Percentiles rank a stretch among this genome's conserved stretches.
phyloP scores from a whole-genome alignment of 345 rosid genomes.

The Streptanthus diversifolius region DNA sequence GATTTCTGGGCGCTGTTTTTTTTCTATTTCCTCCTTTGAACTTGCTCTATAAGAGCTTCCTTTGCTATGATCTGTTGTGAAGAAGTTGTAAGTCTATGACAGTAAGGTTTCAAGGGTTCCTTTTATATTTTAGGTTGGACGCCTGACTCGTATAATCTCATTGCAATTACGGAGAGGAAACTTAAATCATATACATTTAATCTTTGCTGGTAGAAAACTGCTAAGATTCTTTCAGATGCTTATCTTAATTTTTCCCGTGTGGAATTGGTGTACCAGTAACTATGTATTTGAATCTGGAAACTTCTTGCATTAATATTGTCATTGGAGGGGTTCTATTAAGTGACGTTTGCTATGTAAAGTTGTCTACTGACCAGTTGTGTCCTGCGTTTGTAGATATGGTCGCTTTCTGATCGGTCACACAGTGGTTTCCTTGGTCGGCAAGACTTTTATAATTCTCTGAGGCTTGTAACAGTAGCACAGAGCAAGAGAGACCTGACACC shows the following conservation, averaged over 20 bases:
- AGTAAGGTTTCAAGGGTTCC: not conserved
- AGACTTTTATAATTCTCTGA: conserved; percentile 85
- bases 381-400: conserved; percentile 66
- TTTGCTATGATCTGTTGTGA: conserved; percentile 20
- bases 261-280: not conserved
- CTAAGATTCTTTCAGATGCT: conserved; percentile 6
- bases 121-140: not conserved
- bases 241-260: not conserved
- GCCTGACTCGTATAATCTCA: not conserved
- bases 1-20: not conserved
- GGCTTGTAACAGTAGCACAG: conserved; percentile 95
- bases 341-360: not conserved
- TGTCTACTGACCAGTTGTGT: conserved; percentile 16
- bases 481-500: conserved; percentile 91
- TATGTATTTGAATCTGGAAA: conserved; percentile 9
- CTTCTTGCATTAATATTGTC: not conserved
- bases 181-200: not conserved
- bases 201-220: not conserved
- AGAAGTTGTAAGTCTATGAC: not conserved
- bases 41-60: not conserved
- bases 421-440: conserved; percentile 78
- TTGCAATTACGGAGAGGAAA: not conserved
- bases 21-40: not conserved
- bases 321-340: not conserved
- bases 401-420: conserved; percentile 69